Base-by-base conservation (phyloP, 2,329 filamentous ascomycete genomes). In the Sporothrix luriei region DNA sequence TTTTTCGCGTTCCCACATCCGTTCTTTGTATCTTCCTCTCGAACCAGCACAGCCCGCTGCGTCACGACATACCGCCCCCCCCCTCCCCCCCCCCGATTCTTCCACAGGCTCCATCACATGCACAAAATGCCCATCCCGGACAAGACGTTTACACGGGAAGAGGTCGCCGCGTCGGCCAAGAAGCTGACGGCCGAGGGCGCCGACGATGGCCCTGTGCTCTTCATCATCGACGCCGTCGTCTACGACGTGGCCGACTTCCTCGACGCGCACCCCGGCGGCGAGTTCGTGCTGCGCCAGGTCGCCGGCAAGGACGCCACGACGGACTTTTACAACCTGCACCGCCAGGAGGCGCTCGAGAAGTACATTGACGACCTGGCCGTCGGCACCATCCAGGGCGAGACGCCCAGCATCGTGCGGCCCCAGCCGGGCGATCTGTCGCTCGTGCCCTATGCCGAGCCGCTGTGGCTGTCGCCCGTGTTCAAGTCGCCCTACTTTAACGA, bases 251-350 rank as follows among this genome's bases (percentile, higher is more conserved):
- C 89, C 71, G 92, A 96, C 74, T 97, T 96, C 79, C 80, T 93
- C 74, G 91, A 95, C 77, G 92, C 91, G 26, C 93, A 97, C 76
- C 93, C 93, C 0, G 92, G 92, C 74, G 93, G 92, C 75, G 88
- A 89, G 75, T 88, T 91, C 55, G 92, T 96, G 29, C 87, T 96
- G 49, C 85, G 87, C 68, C 92, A 97, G 80, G 87, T 94, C 62
- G 93, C 91, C 40, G 93, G 93, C 72, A 85, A 88, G 74, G 93
- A 97, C 77, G 92, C 92, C 66, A 97, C 93, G 1, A 82, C 85
- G 48, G 90, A 90, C 69, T 97, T 96, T 80, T 97, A 96, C 86
- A 96, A 96, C 82, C 88, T 97, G 68, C 93, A 97, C 81, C 85
- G 93, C 33, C 92, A 97, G 75, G 93, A 97, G 80, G 91, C 96